phyloP scores from a whole-genome alignment of 192 early-diverging fungal genomes.

The Coemansia sp. region DNA sequence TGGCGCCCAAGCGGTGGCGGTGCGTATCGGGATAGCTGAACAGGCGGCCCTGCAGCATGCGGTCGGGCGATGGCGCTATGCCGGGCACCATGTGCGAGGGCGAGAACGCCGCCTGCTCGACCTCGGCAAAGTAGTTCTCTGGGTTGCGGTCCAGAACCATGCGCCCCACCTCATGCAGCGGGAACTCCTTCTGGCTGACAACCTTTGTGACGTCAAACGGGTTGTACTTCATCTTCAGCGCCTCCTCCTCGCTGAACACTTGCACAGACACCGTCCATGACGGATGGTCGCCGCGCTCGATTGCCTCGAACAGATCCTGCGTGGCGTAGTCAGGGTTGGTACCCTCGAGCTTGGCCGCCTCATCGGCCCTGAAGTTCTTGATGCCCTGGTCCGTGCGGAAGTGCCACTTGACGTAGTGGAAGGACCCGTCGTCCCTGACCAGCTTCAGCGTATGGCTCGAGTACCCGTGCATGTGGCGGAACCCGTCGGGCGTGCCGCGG shows the following conservation, averaged over 20 bases:
- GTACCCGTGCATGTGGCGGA: conserved; percentile 37
- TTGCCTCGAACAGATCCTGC: conserved; percentile 64
- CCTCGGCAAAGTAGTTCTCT: conserved; percentile 76
- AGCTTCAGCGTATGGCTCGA: conserved; percentile 58
- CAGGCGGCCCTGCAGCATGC: conserved; percentile 71
- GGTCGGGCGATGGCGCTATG: conserved; percentile 66
- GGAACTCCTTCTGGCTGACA: conserved; percentile 65
- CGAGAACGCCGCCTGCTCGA: conserved; percentile 72
- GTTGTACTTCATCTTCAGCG: conserved; percentile 64
- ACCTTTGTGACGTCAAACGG: conserved; percentile 71
- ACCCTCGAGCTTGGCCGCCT: conserved; percentile 56
- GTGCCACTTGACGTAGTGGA: conserved; percentile 81
- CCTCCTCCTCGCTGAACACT: conserved; percentile 61
- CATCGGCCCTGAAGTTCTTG: conserved; percentile 56
- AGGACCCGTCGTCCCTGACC: conserved; percentile 58
- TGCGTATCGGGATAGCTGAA: conserved; percentile 76
- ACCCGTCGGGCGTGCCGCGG: conserved; percentile 71
- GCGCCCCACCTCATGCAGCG: conserved; percentile 66
- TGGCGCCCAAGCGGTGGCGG: conserved; percentile 66
- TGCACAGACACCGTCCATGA: conserved; percentile 68
- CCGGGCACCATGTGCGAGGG: conserved; percentile 70
- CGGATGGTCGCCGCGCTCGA: conserved; percentile 62
- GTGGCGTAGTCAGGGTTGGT: conserved; percentile 62
- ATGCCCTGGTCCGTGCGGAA: conserved; percentile 68
- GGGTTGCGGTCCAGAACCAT: conserved; percentile 70